phyloP scores from a whole-genome alignment of 1,284 basidiomycete species.

The Microbotryum scabiosae region DNA sequence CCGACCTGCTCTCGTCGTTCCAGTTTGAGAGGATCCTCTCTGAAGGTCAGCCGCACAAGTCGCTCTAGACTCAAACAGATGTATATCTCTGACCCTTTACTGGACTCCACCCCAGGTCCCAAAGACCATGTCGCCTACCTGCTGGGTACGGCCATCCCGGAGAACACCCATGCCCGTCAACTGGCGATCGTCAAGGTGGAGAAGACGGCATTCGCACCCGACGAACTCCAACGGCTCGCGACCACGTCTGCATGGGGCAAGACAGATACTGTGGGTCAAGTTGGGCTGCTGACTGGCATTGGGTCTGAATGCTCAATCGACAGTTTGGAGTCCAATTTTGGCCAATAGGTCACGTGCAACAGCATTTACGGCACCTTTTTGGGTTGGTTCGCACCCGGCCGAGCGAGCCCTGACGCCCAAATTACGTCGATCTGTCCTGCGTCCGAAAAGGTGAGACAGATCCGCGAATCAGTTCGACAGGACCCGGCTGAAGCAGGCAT shows the following conservation, averaged over 20 bases:
- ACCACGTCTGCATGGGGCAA: slow-evolving; percentile 8
- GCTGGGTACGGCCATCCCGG: slow-evolving; percentile 43
- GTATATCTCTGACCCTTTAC: too few relatives aligned
- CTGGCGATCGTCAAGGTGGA: slow-evolving; percentile 56
- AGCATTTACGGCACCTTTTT: slow-evolving; percentile 35
- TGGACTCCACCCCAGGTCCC: slow-evolving; percentile 45
- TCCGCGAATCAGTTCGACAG: slow-evolving; percentile 43
- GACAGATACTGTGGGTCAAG: slow-evolving; percentile 12
- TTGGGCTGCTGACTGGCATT: not conserved
- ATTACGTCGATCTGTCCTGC: slow-evolving; percentile 28
- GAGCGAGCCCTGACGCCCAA: slow-evolving; percentile 11
- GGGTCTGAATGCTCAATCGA: not conserved
- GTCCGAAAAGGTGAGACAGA: slow-evolving; percentile 22
- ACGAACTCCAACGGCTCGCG: slow-evolving; percentile 30
- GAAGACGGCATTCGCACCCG: slow-evolving; percentile 48
- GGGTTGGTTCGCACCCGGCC: slow-evolving; percentile 28
- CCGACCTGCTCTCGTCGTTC: slow-evolving; percentile 41
- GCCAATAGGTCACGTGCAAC: slow-evolving; percentile 27
- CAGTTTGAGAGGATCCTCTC: slow-evolving; percentile 51
- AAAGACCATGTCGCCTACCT: slow-evolving; percentile 46
- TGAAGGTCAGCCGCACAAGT: slow-evolving; percentile 44
- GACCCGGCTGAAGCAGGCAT: slow-evolving; percentile 46
- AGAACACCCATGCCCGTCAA: slow-evolving; percentile 35
- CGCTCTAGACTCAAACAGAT: not conserved
- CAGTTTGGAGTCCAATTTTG: not conserved